Evolutionary conservation across 2,329 filamentous ascomycete genomes (phyloP).

Genomic region (Ophiostoma perfectum): DNA sequence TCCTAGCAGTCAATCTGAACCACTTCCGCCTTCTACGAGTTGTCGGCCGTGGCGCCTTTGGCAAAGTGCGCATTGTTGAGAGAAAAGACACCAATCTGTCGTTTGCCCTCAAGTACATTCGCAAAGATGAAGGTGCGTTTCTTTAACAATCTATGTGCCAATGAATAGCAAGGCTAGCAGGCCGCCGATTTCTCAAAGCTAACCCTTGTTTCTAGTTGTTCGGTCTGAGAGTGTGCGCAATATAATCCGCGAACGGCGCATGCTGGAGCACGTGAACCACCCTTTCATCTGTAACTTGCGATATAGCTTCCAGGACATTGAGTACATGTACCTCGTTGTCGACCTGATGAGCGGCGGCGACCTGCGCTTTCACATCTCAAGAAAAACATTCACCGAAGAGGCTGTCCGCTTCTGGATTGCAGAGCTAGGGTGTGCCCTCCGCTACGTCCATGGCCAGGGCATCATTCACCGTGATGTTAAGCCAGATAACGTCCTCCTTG

Average conservation of each 20-base stretch:
- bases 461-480: constrained; percentile 91
- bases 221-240: constrained; percentile 97
- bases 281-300: constrained; percentile 97
- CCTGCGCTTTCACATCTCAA: constrained; percentile 92
- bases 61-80: constrained; percentile 97
- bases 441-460: constrained; percentile 77
- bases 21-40: constrained; percentile 94
- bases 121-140: constrained; percentile 86
- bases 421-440: constrained; percentile 83
- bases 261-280: constrained; percentile 97
- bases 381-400: constrained; percentile 97
- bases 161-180: background rate
- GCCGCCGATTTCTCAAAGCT: background rate
- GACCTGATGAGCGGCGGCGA: constrained; percentile 98
- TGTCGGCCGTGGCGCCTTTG: constrained; percentile 95
- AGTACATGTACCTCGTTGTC: constrained; percentile 98
- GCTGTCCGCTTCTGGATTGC: constrained; percentile 96
- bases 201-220: constrained; percentile 59
- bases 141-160: background rate
- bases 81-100: constrained; percentile 90
- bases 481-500: constrained; percentile 83
- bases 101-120: constrained; percentile 96
- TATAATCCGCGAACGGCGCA: constrained; percentile 92
- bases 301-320: constrained; percentile 98
- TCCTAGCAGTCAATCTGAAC: constrained; percentile 75